These are phyloP conservation scores for Rhodomyrtus tomentosa DNA, from an alignment of 345 rosid species.

Conservation along the genomic window DNA sequence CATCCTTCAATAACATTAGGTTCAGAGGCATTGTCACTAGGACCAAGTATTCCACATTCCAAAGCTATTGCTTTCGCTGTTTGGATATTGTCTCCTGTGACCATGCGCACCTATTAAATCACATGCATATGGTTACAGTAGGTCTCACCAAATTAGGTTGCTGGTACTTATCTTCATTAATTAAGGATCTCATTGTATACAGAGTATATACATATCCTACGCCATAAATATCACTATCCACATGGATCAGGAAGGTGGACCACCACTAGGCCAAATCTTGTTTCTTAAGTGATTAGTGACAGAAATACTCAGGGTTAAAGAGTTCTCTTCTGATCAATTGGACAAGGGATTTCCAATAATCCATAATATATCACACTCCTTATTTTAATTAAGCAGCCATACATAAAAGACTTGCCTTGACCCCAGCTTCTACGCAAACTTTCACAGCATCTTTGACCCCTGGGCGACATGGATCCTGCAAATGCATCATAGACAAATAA, in stretches of 20 bases:
- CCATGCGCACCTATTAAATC: conserved; percentile 79
- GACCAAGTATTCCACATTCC: conserved; percentile 85
- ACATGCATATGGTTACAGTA: neutral
- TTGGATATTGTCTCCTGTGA: conserved; percentile 93
- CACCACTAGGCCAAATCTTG: neutral
- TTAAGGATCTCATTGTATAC: neutral
- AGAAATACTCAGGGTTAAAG: neutral
- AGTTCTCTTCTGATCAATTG: neutral
- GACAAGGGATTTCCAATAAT: neutral
- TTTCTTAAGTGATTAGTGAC: neutral
- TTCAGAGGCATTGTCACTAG: conserved; percentile 34
- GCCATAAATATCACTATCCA: neutral
- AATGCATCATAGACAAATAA: neutral
- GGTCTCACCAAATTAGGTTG: neutral
- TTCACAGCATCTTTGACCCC: conserved; percentile 76
- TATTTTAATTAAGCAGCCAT: neutral
- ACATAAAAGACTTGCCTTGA: conserved; percentile 42
- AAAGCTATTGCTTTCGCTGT: conserved; percentile 95
- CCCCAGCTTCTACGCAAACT: conserved; percentile 68
- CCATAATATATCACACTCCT: neutral
- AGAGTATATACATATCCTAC: neutral
- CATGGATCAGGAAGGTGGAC: neutral
- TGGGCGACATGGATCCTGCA: conserved; percentile 94
- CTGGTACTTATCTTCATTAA: neutral
- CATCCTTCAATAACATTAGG: conserved; percentile 75